These are phyloP conservation scores for Spergularia marina DNA, from an alignment of 148 eudicot genomes.

Conservation along the genomic window DNA sequence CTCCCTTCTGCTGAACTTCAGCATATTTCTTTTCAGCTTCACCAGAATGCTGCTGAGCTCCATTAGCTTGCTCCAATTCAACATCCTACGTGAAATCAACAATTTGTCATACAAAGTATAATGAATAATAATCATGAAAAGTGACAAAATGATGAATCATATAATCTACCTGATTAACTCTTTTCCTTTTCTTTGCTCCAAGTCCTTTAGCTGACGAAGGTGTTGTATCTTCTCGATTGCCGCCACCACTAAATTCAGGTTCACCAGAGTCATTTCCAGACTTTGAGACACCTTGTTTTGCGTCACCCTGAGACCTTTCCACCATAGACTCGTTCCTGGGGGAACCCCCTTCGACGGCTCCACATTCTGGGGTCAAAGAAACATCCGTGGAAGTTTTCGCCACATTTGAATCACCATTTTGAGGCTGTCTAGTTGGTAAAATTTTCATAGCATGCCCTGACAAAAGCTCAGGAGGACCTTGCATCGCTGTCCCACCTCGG, in stretches of 20 bases:
- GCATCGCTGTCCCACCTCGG: constrained; percentile 38
- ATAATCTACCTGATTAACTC: constrained; percentile 60
- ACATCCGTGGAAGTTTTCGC: constrained; percentile 45
- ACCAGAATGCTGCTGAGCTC: constrained; percentile 37
- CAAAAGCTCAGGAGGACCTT: constrained; percentile 43
- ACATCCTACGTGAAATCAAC: constrained; percentile 39
- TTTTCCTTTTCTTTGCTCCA: constrained; percentile 70
- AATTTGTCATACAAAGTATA: not conserved
- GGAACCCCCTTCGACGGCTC: constrained; percentile 35
- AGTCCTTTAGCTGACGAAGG: constrained; percentile 43
- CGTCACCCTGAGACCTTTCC: constrained; percentile 43
- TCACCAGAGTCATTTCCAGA: constrained; percentile 62
- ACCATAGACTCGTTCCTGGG: constrained; percentile 37
- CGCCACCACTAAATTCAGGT: constrained; percentile 48
- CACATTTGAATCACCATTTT: constrained; percentile 33
- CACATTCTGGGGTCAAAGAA: constrained; percentile 33
- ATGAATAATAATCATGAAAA: not conserved
- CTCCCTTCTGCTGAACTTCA: constrained; percentile 47
- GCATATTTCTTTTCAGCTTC: constrained; percentile 39
- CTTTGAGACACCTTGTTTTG: constrained; percentile 40
- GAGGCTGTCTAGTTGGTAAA: constrained; percentile 33
- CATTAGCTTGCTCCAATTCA: constrained; percentile 47
- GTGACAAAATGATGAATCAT: not conserved
- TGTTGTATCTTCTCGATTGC: constrained; percentile 45
- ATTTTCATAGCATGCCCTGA: constrained; percentile 34